Evolutionary conservation across 768 basidiomycete genomes (phyloP), one percentile per base, ranked within the genome.

Genomic region (Gymnopilus junonius): DNA sequence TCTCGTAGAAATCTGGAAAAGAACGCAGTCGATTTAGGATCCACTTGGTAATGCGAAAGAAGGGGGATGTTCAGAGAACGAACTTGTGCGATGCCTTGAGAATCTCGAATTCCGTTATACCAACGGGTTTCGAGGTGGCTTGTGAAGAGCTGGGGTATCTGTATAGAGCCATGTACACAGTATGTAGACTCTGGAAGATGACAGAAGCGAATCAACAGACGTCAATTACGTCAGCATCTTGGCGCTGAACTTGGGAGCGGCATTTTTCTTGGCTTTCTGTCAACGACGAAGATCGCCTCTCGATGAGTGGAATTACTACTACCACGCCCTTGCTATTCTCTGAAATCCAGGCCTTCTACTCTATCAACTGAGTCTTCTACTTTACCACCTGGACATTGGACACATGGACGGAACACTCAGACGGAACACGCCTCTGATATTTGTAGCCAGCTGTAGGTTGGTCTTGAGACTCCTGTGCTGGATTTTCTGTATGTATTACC

Each of bases 1-100:
- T 90, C 88, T 25, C 93, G 84, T 2, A 97, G 84, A 71, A 96
- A 95, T 70, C 93, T 94, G 66, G 35, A 7, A n/a, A 59, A 59
- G 63, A 48, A 29, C 7, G n/a, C 21, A 35, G 35, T 17, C 29
- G 34, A 55, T 21, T 45, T 59, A 32, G 63, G 64, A 34, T 65
- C 39, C 58, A 46, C 27, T 27, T 29, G 20, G n/a, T 23, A 31
- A 23, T 35, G 35, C 12, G 4, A 35, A 29, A 34, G 27, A 27
- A 31, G n/a, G n/a, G n/a, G n/a, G 25, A 25, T 51, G 1, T n/a
- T n/a, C 8, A n/a, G 20, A 14, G 12, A 11, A 63, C 76, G 61
- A 67, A 89, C 89, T 82, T 90, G 78, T 93, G 92, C 0, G 88
- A 84, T 2, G 83, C 82, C 69, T 86, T 92, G 34, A 94, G 77